Evolutionary conservation across 2,329 filamentous ascomycete species (phyloP), one percentile per base, ranked within the genome.

Genomic region (Neonectria neomacrospora): DNA sequence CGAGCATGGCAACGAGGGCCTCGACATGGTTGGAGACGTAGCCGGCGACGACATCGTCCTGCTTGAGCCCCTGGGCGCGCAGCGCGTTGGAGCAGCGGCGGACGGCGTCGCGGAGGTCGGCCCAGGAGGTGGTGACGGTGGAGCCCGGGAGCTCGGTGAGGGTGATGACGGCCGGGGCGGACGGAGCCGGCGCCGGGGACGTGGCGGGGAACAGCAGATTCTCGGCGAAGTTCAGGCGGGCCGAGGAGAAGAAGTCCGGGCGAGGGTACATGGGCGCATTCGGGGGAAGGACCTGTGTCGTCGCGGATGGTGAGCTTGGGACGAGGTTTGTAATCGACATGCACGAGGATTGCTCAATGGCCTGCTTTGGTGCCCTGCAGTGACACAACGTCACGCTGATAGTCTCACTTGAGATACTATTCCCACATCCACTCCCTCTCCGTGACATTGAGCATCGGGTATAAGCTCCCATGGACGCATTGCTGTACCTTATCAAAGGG

Each of bases 1-100:
- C 92, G 32, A 99, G 84, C 90, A 97, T 96, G 20, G 93, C 93
- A 11, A 97, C 89, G 20, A 98, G 81, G 0, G 94, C 91, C 76
- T 97, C 91, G 7, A 88, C 88, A 76, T 97, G 94, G 74, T 99
- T 98, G 22, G 93, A 95, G 14, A 97, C 88, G 75, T 94, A 97
- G 9, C 88, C 88, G 44, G 86, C 87, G n/a, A 90, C 85, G 22
- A 89, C 81, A 68, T 89, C 86, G 23, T 81, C 76, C 16, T 82
- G 74, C 57, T 76, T 71, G 34, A 98, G 73, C 1, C 91, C 91
- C 1, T 87, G 80, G 32, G 86, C 86, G 37, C 89, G 83, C 76
- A 97, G 84, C 0, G 90, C 89, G 61, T 86, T 86, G 64, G 93
- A 88, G 74, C 92, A 96, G 67, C 83, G 82, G 56, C 89, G 88